Evolutionary conservation across 2,329 filamentous ascomycete genomes (phyloP).

Genomic region (Calycina herbarum): DNA sequence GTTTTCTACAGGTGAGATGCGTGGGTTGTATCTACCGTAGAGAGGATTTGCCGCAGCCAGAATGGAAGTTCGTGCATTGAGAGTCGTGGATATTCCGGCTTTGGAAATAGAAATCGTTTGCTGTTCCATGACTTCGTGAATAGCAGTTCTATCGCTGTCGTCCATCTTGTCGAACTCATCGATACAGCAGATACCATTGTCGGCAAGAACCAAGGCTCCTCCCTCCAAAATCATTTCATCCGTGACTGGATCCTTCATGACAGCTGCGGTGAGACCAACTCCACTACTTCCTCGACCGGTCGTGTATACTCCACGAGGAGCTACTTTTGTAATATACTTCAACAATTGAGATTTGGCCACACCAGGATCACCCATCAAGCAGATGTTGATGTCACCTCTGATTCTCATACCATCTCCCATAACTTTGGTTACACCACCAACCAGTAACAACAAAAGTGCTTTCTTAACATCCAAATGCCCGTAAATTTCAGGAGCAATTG

Average conservation of each 20-base stretch:
- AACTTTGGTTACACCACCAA: slow-evolving; percentile 93
- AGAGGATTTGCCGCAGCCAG: slow-evolving; percentile 95
- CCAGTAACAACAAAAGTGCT: slow-evolving; percentile 88
- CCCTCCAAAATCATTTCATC: slow-evolving; percentile 79
- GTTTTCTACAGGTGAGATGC: slow-evolving; percentile 95
- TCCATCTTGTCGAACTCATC: slow-evolving; percentile 89
- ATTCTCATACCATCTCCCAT: slow-evolving; percentile 99
- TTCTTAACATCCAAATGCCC: slow-evolving; percentile 98
- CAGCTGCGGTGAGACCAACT: slow-evolving; percentile 78
- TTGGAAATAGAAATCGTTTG: slow-evolving; percentile 84
- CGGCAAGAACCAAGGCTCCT: slow-evolving; percentile 74
- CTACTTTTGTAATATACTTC: slow-evolving; percentile 98
- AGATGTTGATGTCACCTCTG: slow-evolving; percentile 97
- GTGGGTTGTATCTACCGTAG: slow-evolving; percentile 97
- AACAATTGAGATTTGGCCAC: slow-evolving; percentile 98
- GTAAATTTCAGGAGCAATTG: slow-evolving; percentile 96
- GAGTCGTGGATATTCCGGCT: slow-evolving; percentile 92
- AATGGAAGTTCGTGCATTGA: slow-evolving; percentile 95
- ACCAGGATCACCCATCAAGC: slow-evolving; percentile 98
- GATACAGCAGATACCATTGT: slow-evolving; percentile 82
- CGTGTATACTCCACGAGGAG: slow-evolving; percentile 81
- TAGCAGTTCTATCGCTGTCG: slow-evolving; percentile 73
- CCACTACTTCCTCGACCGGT: slow-evolving; percentile 80
- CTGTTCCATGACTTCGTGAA: slow-evolving; percentile 88
- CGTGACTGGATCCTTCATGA: slow-evolving; percentile 78